A percentile compares a stretch with the other conserved stretches of the same genome.
phyloP scores from a whole-genome alignment of 495 filamentous ascomycete species.

The Aspergillus olivimuriae region DNA sequence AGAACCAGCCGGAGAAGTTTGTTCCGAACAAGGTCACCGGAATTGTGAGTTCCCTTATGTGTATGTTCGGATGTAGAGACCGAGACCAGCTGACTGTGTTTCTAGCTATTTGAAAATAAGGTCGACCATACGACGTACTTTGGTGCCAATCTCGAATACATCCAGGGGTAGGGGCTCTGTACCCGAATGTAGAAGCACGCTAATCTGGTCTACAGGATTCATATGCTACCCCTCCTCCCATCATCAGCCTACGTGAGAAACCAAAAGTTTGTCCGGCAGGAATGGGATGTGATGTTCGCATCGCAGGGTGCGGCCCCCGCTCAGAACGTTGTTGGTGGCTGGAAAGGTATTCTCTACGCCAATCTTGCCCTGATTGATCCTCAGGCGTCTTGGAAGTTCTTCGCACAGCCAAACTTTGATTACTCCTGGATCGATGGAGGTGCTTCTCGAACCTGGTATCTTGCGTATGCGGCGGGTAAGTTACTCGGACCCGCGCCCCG shows the following conservation, averaged over 20 bases:
- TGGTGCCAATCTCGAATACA: conserved; percentile 68
- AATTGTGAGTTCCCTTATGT: conserved; percentile 48
- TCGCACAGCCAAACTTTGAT: conserved; percentile 59
- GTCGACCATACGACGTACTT: conserved; percentile 95
- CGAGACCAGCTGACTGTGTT: conserved; percentile 1
- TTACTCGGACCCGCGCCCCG: conserved; percentile 2
- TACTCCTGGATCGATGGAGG: conserved; percentile 76
- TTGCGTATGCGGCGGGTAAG: conserved; percentile 68
- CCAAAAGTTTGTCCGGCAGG: conserved; percentile 66
- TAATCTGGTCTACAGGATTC: conserved; percentile 49
- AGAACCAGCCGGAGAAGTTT: conserved; percentile 70
- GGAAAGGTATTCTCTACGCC: conserved; percentile 78
- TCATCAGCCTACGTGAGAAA: conserved; percentile 60
- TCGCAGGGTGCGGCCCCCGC: conserved; percentile 42
- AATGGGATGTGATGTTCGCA: conserved; percentile 77
- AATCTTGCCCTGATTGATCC: conserved; percentile 80
- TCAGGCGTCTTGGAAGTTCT: conserved; percentile 63
- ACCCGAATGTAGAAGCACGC: conserved; percentile 1
- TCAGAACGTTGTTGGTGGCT: conserved; percentile 59
- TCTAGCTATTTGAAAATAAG: conserved; percentile 90
- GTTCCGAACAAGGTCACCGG: conserved; percentile 82
- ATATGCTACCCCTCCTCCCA: conserved; percentile 89
- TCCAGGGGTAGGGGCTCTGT: conserved; percentile 56
- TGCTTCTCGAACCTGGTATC: conserved; percentile 81
- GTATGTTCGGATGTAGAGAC: neutral